Percentiles rank a stretch among this genome's conserved stretches.
Conservation (phyloP, 345 rosid genomes). For the rapeseed (Brassica napus) region DNA sequence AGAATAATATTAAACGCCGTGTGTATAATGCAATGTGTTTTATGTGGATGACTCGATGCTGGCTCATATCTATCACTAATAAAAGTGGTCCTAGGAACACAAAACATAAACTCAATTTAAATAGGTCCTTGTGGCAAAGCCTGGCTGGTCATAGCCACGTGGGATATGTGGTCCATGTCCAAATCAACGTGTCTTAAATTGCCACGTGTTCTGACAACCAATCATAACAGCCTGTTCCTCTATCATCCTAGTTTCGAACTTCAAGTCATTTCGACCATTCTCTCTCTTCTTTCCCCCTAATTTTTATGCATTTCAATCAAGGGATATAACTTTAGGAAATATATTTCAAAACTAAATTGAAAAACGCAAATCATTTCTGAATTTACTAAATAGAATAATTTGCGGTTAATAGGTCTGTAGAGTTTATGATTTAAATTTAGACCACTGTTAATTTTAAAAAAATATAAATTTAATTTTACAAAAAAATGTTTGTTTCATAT, state of each 20-base stretch:
- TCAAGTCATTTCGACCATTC: neutral
- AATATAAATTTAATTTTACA: neutral
- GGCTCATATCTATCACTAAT: neutral
- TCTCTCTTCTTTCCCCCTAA: neutral
- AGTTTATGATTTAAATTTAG: neutral
- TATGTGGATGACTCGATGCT: constrained; percentile 22
- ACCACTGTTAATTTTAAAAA: neutral
- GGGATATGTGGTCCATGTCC: constrained; percentile 38
- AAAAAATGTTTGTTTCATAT: neutral
- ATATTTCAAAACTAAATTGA: neutral
- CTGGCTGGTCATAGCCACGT: constrained; percentile 40
- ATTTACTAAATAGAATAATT: neutral
- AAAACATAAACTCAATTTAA: constrained; percentile 30
- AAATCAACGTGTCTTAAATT: constrained; percentile 29
- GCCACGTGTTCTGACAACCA: constrained; percentile 29
- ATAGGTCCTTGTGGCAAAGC: constrained; percentile 30
- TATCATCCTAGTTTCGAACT: constrained; percentile 11
- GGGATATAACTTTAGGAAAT: neutral
- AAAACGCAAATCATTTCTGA: neutral
- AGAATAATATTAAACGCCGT: constrained; percentile 16
- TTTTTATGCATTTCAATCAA: neutral
- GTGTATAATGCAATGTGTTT: constrained; percentile 24
- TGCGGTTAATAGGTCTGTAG: neutral
- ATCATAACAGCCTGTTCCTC: constrained; percentile 4
- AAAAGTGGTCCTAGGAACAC: constrained; percentile 39